A percentile compares a stretch with the other conserved stretches of the same genome.
Conservation (phyloP, 2,329 filamentous ascomycete species). For the Hortaea werneckii region DNA sequence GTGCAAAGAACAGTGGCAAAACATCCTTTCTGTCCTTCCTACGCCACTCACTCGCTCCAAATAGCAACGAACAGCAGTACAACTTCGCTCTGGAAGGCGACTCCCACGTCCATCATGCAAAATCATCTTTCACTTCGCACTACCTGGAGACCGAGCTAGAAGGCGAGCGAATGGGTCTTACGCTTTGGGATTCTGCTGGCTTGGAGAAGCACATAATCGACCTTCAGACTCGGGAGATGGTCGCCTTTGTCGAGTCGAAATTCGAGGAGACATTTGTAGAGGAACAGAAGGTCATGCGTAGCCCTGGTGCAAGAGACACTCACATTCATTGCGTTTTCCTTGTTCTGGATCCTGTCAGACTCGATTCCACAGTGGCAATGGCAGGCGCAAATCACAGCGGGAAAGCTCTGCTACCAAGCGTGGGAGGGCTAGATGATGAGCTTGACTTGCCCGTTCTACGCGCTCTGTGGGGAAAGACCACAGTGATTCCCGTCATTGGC, state of each 20-base stretch:
- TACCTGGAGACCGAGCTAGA: constrained; percentile 94
- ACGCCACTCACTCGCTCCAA: constrained; percentile 71
- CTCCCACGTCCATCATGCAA: constrained; percentile 9
- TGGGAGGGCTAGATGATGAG: constrained; percentile 71
- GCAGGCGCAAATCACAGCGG: constrained; percentile 9
- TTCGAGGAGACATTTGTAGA: constrained; percentile 97
- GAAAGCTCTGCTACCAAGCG: constrained; percentile 39
- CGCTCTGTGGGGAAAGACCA: constrained; percentile 83
- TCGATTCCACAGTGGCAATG: constrained; percentile 57
- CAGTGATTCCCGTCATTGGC: constrained; percentile 86
- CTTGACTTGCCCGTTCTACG: constrained; percentile 85
- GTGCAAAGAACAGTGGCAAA: constrained; percentile 80
- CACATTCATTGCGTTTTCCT: constrained; percentile 96
- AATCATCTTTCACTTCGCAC: constrained; percentile 62
- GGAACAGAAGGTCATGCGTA: constrained; percentile 93
- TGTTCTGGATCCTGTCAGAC: constrained; percentile 73
- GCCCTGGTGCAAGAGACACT: constrained; percentile 85
- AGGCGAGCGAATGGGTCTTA: constrained; percentile 79
- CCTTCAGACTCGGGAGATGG: constrained; percentile 84
- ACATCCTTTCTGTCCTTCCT: constrained; percentile 96
- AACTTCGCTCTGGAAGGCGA: constrained; percentile 12
- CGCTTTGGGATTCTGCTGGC: constrained; percentile 92
- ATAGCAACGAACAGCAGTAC: constrained; percentile 60
- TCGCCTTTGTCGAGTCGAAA: constrained; percentile 88
- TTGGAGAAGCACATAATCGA: constrained; percentile 92